Evolutionary conservation across 1,139 yeast species (phyloP), one percentile per base, ranked within the genome.

Genomic region (Tardiomyces digboiensis): DNA sequence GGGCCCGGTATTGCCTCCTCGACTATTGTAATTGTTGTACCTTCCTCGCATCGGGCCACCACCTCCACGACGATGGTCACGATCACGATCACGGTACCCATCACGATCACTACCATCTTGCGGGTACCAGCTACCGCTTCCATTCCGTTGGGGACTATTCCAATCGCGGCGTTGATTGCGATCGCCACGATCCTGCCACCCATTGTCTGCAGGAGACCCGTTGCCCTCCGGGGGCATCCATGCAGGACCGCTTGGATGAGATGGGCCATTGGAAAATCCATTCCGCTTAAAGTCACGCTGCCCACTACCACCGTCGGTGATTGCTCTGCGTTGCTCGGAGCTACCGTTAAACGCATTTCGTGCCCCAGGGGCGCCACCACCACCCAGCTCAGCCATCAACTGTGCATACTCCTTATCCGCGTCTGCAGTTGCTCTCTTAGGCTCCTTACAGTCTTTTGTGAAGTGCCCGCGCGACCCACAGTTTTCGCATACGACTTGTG

Each of bases 401-500:
- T 67, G 68, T 42, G 72, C 75, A 49, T 73, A 71, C 50, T 76
- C 80, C 39, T 63, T 60, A 44, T 75, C 80, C 14, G 65, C 65
- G 18, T 54, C 55, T 19, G 59, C 51, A 26, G 50, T 48, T 14
- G 47, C 48, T 40, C 26, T 52, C 51, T 40, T 52, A 46, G 44
- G 52, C 46, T 67, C 65, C 49, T 74, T 78, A 71, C 97, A 91
- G 65, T 91, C 97, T 47, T 89, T 72, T 1, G 95, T 88, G 55
- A 81, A 78, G 66, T 91, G 97, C 0, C 97, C 98, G 22, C 75
- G 70, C 44, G 75, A 75, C 2, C 94, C 94, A 72, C 97, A 91
- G 19, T 71, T 70, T 38, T 78, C 72, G 66, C 97, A 91, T 19
- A 82, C 75, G 41, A 89, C 70, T 8, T 80, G 71, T 19, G 81